phyloP scores from a whole-genome alignment of 2,329 filamentous ascomycete genomes.

The Fusarium transvaalense region DNA sequence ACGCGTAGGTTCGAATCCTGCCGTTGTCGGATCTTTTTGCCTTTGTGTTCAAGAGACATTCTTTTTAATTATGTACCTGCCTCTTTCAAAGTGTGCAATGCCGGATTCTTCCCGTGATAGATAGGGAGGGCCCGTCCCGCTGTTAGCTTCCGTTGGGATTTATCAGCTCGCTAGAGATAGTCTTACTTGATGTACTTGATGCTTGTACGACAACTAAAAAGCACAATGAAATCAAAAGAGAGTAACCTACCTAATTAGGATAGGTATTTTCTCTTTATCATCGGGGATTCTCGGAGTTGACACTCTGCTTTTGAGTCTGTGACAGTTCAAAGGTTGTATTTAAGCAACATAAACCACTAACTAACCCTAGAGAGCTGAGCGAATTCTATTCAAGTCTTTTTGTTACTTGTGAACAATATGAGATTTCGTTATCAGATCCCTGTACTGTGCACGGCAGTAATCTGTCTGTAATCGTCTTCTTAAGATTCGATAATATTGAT shows the following conservation, averaged over 20 bases:
- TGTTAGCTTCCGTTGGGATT: background rate
- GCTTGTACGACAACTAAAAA: no score
- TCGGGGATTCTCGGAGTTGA: no score
- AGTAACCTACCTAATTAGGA: no score
- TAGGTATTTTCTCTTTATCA: no score
- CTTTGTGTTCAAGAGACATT: fast-evolving
- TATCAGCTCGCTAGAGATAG: background rate
- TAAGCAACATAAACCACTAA: no score
- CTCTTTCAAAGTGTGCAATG: background rate
- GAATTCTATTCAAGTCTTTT: no score
- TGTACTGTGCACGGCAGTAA: background rate
- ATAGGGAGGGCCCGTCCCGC: background rate
- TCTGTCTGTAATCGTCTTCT: background rate
- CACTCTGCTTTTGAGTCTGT: no score
- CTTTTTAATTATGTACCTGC: background rate
- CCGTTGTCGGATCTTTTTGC: conserved; percentile 28
- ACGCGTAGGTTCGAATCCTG: conserved; percentile 40
- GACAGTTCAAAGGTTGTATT: no score
- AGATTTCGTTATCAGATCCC: background rate
- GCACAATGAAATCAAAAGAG: no score
- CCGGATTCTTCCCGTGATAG: background rate
- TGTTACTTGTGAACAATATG: background rate
- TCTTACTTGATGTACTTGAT: no score
- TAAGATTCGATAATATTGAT: background rate
- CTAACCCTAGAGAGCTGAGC: no score